Conservation (phyloP, 805 yeast species). For the Metschnikowia orientalis region DNA sequence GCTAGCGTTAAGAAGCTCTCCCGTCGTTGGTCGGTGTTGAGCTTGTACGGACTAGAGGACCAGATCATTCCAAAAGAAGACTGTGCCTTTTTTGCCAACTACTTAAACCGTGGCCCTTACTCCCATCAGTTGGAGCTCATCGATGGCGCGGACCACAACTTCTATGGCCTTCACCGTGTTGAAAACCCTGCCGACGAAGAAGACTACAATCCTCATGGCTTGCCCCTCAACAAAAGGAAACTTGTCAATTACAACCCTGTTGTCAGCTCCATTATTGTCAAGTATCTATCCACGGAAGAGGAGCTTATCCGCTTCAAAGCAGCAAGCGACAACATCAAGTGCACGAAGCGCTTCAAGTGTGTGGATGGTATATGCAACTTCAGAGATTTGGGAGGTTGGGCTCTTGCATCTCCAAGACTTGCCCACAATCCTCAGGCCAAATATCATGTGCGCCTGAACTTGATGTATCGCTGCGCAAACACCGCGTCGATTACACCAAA, state of each 20-base stretch:
- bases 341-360: slow-evolving; percentile 52
- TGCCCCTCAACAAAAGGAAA: slow-evolving; percentile 44
- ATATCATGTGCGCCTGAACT: slow-evolving; percentile 47
- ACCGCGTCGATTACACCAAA: slow-evolving; percentile 46
- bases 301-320: slow-evolving; percentile 52
- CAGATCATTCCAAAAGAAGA: slow-evolving; percentile 62
- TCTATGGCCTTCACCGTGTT: slow-evolving; percentile 48
- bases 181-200: slow-evolving; percentile 29
- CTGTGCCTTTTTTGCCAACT: slow-evolving; percentile 52
- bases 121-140: slow-evolving; percentile 52
- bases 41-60: slow-evolving; percentile 71
- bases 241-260: slow-evolving; percentile 53
- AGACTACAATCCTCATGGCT: slow-evolving; percentile 31
- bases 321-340: slow-evolving; percentile 30
- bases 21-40: slow-evolving; percentile 49
- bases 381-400: slow-evolving; percentile 80
- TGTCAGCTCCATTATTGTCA: slow-evolving; percentile 47
- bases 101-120: slow-evolving; percentile 48
- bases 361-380: slow-evolving; percentile 70
- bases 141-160: slow-evolving; percentile 77
- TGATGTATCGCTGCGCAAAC: slow-evolving; percentile 62
- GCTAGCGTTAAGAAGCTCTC: slow-evolving; percentile 38
- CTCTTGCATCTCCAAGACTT: slow-evolving; percentile 27
- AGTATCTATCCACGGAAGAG: slow-evolving; percentile 45
- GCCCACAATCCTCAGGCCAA: slow-evolving; percentile 10